Evolutionary conservation across 768 basidiomycete species (phyloP), one percentile per base, ranked within the genome.

Genomic region (Boletus reticuloceps): DNA sequence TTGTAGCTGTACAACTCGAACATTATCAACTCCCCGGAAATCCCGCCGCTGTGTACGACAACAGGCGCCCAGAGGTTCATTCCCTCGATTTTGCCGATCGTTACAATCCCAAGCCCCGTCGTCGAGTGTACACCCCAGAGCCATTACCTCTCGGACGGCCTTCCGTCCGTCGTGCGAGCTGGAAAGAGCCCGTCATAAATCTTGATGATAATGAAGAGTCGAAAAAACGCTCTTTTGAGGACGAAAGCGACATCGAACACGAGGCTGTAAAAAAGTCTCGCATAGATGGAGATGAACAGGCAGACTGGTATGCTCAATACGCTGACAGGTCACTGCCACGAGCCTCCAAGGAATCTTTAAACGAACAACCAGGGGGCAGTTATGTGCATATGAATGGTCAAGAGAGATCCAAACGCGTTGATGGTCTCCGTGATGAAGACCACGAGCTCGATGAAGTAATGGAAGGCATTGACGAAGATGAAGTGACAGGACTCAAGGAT

Each of bases 191-290:
- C 17, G 59, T 63, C 58, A 54, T 67, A 51, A 51, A 63, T 46
- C 19, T 32, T 22, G 54, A 69, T 53, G 56, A 53, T 19, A 60
- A 57, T 22, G 63, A 69, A 61, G 67, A 72, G 58, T 64, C 72
- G 60, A 66, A 58, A 56, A 79, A 82, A 68, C 79, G 80, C 54
- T 71, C 70, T 11, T 70, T 74, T 29, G 76, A 77, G 53, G 77
- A 78, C 38, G 75, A 76, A 50, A 77, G 77, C 41, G 77, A 75
- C 29, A 68, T 70, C 58, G 75, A 78, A 48, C 62, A 62, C 45
- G 74, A 75, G 56, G 72, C 72, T 57, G 60, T 72, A 19, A 85
- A 85, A 72, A 82, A 81, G 68, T 74, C 77, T 52, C 78, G 81
- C 53, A 70, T 80, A n/a, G 80, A 80, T 45, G 76, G 74, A 13